Evolutionary conservation across 345 rosid genomes (phyloP).

Genomic region (Aquilaria yunnanensis): DNA sequence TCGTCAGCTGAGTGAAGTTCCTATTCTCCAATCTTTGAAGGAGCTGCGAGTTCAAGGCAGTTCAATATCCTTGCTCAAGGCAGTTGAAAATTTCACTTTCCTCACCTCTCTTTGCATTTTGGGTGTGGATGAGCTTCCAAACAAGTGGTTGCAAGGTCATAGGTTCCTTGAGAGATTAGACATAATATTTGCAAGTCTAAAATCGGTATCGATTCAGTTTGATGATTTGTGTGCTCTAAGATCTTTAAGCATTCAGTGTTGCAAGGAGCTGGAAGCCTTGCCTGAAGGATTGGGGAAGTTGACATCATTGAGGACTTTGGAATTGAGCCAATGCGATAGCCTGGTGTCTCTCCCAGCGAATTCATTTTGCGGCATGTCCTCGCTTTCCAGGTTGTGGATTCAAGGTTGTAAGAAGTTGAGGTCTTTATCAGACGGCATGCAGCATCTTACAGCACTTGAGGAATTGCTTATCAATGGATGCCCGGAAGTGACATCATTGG

Average conservation of each 20-base stretch:
- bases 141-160: not conserved
- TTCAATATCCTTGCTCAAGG: not conserved
- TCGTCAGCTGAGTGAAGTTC: not conserved
- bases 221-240: not conserved
- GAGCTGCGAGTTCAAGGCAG: too few relatives aligned
- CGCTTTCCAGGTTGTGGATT: not conserved
- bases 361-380: not conserved
- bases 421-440: not conserved
- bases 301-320: not conserved
- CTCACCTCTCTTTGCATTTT: not conserved
- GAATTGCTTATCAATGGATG: not conserved
- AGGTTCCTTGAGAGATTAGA: not conserved
- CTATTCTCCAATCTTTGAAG: not conserved
- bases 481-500: constrained; percentile 2
- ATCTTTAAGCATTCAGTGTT: not conserved
- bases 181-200: not conserved
- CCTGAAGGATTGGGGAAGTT: not conserved
- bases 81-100: not conserved
- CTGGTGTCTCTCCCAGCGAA: constrained; percentile 1
- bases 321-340: not conserved
- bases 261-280: not conserved
- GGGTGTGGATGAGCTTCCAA: not conserved
- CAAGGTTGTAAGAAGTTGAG: not conserved
- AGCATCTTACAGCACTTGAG: not conserved
- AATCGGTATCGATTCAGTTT: not conserved